phyloP scores from a whole-genome alignment of 345 rosid genomes.

The Angophora floribunda region DNA sequence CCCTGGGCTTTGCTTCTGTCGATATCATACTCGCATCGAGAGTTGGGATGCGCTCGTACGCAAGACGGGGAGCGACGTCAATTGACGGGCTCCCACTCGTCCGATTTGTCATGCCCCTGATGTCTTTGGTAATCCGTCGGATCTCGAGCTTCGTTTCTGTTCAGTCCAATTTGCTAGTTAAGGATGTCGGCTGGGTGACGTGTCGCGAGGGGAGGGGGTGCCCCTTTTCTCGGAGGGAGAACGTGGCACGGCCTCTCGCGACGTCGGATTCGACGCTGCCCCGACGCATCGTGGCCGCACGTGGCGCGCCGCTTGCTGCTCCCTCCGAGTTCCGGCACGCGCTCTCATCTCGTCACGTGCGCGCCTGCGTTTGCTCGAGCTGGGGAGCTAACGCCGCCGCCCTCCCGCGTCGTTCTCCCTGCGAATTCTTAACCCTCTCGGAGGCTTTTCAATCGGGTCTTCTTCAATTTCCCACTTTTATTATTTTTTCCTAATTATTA shows the following conservation, averaged over 20 bases:
- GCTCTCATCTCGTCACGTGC: not conserved
- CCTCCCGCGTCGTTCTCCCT: not conserved
- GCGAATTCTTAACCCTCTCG: not conserved
- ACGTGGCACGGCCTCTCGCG: not conserved
- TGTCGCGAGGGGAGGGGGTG: not conserved
- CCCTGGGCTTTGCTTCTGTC: not conserved
- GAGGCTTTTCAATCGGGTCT: not conserved
- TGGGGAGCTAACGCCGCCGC: not conserved
- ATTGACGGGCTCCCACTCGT: not conserved
- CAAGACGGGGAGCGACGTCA: not conserved
- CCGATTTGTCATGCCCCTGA: not conserved
- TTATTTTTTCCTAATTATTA: not conserved
- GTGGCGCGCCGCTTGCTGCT: not conserved
- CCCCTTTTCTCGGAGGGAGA: no score
- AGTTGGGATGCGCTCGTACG: not conserved
- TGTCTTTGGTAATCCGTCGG: not conserved
- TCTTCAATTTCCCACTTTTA: not conserved
- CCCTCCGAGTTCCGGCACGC: not conserved
- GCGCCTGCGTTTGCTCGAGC: not conserved
- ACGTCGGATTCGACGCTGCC: not conserved
- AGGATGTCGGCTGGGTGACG: not conserved
- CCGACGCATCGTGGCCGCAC: not conserved
- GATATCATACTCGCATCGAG: not conserved
- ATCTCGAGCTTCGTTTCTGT: not conserved
- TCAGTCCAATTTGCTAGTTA: not conserved